phyloP scores from a whole-genome alignment of 495 filamentous ascomycete species.

The Schizothecium vesticola region DNA sequence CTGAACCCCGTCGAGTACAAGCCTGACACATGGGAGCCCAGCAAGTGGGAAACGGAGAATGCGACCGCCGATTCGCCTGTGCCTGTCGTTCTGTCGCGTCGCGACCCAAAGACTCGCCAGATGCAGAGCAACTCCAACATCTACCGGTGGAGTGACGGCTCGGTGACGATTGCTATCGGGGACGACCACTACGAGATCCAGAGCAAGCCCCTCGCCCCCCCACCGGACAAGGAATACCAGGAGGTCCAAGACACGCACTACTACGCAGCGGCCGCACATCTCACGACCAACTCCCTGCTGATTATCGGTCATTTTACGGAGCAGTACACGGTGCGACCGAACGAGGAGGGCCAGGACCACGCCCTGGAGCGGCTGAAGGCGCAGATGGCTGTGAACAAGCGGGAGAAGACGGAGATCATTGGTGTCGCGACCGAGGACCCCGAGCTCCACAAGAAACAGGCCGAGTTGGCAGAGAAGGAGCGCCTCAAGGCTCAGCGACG shows the following conservation, averaged over 20 bases:
- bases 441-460: slow-evolving; percentile 68
- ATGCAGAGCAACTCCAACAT: slow-evolving; percentile 73
- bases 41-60: slow-evolving; percentile 43
- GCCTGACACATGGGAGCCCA: slow-evolving; percentile 57
- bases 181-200: slow-evolving; percentile 74
- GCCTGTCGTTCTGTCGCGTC: slow-evolving; percentile 36
- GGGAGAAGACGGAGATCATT: slow-evolving; percentile 47
- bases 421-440: slow-evolving; percentile 69
- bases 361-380: slow-evolving; percentile 71
- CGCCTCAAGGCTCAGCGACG: slow-evolving; percentile 60
- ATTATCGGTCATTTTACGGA: slow-evolving; percentile 77
- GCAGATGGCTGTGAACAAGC: slow-evolving; percentile 56
- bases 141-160: slow-evolving; percentile 80
- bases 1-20: slow-evolving; percentile 71
- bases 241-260: slow-evolving; percentile 70
- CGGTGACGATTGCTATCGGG: slow-evolving; percentile 67
- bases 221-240: slow-evolving; percentile 53
- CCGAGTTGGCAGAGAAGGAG: slow-evolving; percentile 69
- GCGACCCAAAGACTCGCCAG: slow-evolving; percentile 38
- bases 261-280: slow-evolving; percentile 71
- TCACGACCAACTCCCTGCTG: slow-evolving; percentile 63
- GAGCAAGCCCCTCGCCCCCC: slow-evolving; percentile 68
- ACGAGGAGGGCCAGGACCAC: slow-evolving; percentile 65
- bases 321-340: slow-evolving; percentile 65
- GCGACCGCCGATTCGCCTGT: slow-evolving; percentile 34